These are phyloP conservation scores for Chalaropsis thielavioides DNA, from an alignment of 2,329 filamentous ascomycete species.

Conservation along the genomic window DNA sequence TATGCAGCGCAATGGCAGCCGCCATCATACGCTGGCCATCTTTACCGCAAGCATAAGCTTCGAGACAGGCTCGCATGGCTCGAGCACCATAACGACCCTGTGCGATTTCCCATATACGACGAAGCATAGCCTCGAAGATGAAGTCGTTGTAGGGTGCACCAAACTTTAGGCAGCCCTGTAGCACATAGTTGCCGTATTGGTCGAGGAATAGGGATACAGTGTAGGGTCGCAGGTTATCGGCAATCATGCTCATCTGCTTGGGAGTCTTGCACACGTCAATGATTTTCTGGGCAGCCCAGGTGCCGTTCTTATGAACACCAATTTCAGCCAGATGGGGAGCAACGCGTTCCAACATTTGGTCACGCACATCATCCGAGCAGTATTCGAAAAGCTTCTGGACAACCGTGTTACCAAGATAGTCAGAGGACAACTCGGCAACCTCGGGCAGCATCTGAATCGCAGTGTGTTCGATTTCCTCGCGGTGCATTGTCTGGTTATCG, in stretches of 20 bases:
- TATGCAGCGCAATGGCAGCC: constrained; percentile 87
- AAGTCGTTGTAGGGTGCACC: constrained; percentile 81
- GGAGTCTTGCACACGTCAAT: constrained; percentile 88
- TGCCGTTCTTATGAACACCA: constrained; percentile 97
- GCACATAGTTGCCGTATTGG: constrained; percentile 96
- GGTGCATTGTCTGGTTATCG: constrained; percentile 79
- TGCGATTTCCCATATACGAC: constrained; percentile 80
- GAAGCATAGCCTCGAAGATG: constrained; percentile 95
- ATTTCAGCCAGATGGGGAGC: constrained; percentile 89
- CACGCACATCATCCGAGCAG: constrained; percentile 79
- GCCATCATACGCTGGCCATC: constrained; percentile 93
- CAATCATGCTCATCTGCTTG: constrained; percentile 68
- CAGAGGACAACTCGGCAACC: constrained; percentile 84
- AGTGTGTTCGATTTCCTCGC: constrained; percentile 80
- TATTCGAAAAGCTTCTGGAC: constrained; percentile 97
- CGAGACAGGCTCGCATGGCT: constrained; percentile 90
- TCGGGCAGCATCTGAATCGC: constrained; percentile 91
- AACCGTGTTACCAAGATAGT: constrained; percentile 98
- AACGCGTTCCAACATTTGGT: constrained; percentile 80
- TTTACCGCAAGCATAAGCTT: constrained; percentile 88
- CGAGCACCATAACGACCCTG: constrained; percentile 90
- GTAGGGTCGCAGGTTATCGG: constrained; percentile 71
- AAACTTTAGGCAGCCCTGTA: constrained; percentile 92
- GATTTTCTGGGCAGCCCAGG: constrained; percentile 98
- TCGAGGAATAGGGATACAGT: constrained; percentile 87